These are phyloP conservation scores for Phialophora expanda DNA, from an alignment of 2,329 filamentous ascomycete genomes.

Conservation along the genomic window DNA sequence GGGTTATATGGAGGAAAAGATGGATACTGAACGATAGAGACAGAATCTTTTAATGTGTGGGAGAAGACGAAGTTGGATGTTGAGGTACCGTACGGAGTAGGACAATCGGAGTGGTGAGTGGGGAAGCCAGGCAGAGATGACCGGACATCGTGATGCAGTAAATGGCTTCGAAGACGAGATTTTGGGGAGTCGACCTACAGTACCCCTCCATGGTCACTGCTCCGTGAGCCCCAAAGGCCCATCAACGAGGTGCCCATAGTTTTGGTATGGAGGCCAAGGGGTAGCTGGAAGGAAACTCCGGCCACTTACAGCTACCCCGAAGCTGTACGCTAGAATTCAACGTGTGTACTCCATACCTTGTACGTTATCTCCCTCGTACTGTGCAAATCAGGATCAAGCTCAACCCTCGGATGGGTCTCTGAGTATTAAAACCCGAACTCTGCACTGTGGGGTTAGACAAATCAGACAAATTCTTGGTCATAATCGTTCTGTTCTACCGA, in stretches of 20 bases:
- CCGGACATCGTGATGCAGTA: not conserved
- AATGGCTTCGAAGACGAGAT: too few relatives aligned
- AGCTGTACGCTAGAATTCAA: not conserved
- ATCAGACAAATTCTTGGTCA: not conserved
- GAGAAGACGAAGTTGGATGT: not conserved
- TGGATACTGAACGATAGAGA: not conserved
- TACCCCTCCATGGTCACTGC: not conserved
- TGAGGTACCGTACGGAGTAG: not conserved
- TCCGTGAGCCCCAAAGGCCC: not conserved
- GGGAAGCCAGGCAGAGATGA: not conserved
- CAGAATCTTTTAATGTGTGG: not conserved
- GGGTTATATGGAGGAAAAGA: too few relatives aligned
- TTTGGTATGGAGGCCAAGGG: not conserved
- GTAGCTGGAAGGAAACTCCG: not conserved
- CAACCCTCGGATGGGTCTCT: not conserved
- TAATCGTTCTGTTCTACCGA: not conserved
- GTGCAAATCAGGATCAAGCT: not conserved
- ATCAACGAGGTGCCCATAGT: not conserved
- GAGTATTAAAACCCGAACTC: not conserved
- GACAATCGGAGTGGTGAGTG: not conserved
- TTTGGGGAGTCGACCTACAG: not conserved
- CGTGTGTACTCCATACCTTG: too few relatives aligned
- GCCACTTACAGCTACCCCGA: not conserved
- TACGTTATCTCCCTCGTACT: not conserved
- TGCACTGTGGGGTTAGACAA: not conserved